These are phyloP conservation scores for Huntiella bhutanensis DNA, from an alignment of 2,329 filamentous ascomycete genomes.

Conservation along the genomic window DNA sequence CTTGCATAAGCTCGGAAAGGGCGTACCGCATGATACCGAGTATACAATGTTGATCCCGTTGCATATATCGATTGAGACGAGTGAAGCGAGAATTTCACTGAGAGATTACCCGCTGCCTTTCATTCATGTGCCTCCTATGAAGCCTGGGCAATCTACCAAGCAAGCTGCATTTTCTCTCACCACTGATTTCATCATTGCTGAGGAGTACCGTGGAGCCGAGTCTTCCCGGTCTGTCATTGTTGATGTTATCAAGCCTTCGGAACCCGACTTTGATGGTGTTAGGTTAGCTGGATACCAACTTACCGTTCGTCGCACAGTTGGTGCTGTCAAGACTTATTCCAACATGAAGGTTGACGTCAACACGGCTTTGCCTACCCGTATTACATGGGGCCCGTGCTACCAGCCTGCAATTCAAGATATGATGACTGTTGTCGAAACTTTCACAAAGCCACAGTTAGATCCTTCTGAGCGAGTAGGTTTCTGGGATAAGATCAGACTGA, in stretches of 20 bases:
- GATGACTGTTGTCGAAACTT: constrained; percentile 98
- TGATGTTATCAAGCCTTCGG: constrained; percentile 55
- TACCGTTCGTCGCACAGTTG: constrained; percentile 75
- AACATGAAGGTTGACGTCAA: constrained; percentile 86
- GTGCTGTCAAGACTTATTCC: constrained; percentile 90
- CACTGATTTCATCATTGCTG: constrained; percentile 86
- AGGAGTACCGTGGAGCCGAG: constrained; percentile 69
- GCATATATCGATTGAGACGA: constrained; percentile 75
- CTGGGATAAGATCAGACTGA: constrained; percentile 94
- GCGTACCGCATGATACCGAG: constrained; percentile 79
- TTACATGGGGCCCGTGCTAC: constrained; percentile 95
- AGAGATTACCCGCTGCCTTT: constrained; percentile 88
- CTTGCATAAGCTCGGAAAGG: constrained; percentile 80
- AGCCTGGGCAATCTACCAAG: constrained; percentile 58
- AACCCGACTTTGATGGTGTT: constrained; percentile 10
- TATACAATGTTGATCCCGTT: constrained; percentile 82
- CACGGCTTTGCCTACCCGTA: constrained; percentile 73
- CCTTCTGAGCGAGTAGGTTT: constrained; percentile 88
- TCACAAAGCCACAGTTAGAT: constrained; percentile 89
- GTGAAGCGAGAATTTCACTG: constrained; percentile 68
- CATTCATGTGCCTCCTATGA: constrained; percentile 71
- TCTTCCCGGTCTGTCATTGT: constrained; percentile 67
- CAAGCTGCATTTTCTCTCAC: constrained; percentile 66
- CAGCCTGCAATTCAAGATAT: constrained; percentile 97
- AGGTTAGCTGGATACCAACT: constrained; percentile 48